Conservation (phyloP, 2,329 filamentous ascomycete species). For the Botrytis cinerea region DNA sequence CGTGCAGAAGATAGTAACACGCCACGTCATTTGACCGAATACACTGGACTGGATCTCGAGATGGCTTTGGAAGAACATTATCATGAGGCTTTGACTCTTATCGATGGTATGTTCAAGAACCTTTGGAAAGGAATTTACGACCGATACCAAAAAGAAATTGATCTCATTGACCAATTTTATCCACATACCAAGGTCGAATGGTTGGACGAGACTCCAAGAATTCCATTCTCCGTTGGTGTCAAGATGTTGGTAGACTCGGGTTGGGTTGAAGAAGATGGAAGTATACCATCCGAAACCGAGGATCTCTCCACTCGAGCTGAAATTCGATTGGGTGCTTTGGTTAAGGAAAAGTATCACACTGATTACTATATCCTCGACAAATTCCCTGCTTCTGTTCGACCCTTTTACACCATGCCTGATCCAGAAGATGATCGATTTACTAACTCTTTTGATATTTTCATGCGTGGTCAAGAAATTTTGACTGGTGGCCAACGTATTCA, state of each 20-base stretch:
- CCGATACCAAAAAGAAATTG: conserved; percentile 70
- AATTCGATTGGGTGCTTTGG: conserved; percentile 78
- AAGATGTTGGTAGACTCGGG: conserved; percentile 77
- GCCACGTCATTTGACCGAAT: conserved; percentile 90
- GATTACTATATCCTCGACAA: conserved; percentile 96
- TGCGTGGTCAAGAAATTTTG: conserved; percentile 89
- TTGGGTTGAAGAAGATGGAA: conserved; percentile 76
- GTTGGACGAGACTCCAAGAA: conserved; percentile 79
- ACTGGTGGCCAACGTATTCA: conserved; percentile 94
- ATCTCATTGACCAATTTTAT: conserved; percentile 79
- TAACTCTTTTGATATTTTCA: conserved; percentile 94
- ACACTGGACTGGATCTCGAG: conserved; percentile 88
- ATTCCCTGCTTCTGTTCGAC: conserved; percentile 80
- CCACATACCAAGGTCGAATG: conserved; percentile 85
- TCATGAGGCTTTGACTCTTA: conserved; percentile 77
- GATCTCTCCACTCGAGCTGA: conserved; percentile 85
- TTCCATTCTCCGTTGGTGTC: conserved; percentile 78
- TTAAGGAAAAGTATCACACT: conserved; percentile 83
- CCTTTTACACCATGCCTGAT: conserved; percentile 90
- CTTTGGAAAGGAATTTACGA: conserved; percentile 74
- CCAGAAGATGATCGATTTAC: conserved; percentile 71
- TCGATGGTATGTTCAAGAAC: conserved; percentile 79
- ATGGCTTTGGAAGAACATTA: conserved; percentile 91
- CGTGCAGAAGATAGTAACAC: conserved; percentile 95
- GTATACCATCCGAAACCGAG: conserved; percentile 68